Percentiles rank a stretch among this genome's conserved stretches.
phyloP scores from a whole-genome alignment of 345 rosid genomes.

The Clarkia xantiana region DNA sequence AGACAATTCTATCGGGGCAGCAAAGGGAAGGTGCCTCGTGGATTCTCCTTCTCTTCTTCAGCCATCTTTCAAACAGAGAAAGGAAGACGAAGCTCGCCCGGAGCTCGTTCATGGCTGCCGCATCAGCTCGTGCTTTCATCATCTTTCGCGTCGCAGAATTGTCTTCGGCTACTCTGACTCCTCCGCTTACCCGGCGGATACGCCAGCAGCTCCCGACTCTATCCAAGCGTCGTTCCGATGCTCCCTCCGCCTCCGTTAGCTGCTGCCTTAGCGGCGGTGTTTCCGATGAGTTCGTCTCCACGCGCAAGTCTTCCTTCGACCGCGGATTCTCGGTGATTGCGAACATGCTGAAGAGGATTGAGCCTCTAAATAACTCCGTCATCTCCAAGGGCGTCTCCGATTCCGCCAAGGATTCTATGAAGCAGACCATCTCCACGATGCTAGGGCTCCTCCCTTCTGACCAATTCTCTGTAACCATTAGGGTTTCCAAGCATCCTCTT shows the following conservation, averaged over 20 bases:
- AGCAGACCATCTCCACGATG: conserved; percentile 82
- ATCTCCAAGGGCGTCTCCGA: conserved; percentile 76
- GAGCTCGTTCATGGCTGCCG: conserved; percentile 4
- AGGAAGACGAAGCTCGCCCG: not conserved
- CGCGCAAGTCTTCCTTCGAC: conserved; percentile 51
- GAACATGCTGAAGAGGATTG: conserved; percentile 59
- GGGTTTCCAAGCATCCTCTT: conserved; percentile 46
- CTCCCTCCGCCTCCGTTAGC: conserved; percentile 21
- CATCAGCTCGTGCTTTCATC: conserved; percentile 6
- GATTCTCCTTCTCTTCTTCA: not conserved
- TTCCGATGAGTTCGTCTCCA: conserved; percentile 65
- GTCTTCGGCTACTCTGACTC: not conserved
- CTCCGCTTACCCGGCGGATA: not conserved
- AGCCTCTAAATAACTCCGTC: conserved; percentile 63
- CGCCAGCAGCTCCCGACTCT: conserved; percentile 2
- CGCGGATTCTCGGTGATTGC: conserved; percentile 67
- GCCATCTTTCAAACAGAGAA: not conserved
- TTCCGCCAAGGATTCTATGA: conserved; percentile 82
- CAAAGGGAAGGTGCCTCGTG: too few species aligned
- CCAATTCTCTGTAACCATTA: conserved; percentile 50
- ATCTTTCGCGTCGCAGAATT: conserved; percentile 2
- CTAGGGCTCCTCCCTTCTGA: conserved; percentile 85
- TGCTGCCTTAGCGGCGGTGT: conserved; percentile 51
- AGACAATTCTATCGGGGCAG: too few species aligned
- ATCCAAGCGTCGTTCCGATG: conserved; percentile 6